Conservation (phyloP, 371 early-diverging fungal species). For the Haplosporangium sp. region DNA sequence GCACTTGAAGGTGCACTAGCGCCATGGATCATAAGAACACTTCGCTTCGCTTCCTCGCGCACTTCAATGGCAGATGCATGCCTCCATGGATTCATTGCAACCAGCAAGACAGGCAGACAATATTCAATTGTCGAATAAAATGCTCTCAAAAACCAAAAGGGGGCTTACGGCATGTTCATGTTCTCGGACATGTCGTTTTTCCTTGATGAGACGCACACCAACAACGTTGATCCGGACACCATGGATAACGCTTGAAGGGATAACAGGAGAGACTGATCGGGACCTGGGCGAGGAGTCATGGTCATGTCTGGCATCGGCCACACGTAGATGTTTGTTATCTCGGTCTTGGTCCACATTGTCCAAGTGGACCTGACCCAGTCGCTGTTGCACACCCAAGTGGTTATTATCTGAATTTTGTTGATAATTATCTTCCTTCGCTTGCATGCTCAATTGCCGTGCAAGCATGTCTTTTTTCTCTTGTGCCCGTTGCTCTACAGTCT, state of each 20-base stretch:
- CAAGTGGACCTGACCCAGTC: background rate
- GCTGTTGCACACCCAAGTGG: background rate
- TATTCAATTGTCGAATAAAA: background rate
- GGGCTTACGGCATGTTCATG: slow-evolving; percentile 44
- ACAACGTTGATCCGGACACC: slow-evolving; percentile 47
- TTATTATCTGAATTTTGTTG: background rate
- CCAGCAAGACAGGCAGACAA: background rate
- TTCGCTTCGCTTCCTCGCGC: no score
- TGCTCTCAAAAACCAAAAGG: background rate
- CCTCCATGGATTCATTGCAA: background rate
- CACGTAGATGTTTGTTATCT: slow-evolving; percentile 2
- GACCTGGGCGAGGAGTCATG: background rate
- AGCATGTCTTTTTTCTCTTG: slow-evolving; percentile 19
- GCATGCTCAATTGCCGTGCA: background rate
- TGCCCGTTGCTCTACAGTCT: slow-evolving; percentile 45
- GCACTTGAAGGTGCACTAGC: no score
- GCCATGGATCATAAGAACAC: no score
- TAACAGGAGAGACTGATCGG: background rate
- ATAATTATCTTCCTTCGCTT: background rate
- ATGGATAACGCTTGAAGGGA: slow-evolving; percentile 17
- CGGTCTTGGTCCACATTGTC: background rate
- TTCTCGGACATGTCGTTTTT: slow-evolving; percentile 50
- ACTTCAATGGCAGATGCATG: no score
- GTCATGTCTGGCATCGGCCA: background rate
- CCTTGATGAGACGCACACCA: slow-evolving; percentile 34